Conservation (phyloP, 2,329 filamentous ascomycete genomes). For the Colletotrichum somersetense region DNA sequence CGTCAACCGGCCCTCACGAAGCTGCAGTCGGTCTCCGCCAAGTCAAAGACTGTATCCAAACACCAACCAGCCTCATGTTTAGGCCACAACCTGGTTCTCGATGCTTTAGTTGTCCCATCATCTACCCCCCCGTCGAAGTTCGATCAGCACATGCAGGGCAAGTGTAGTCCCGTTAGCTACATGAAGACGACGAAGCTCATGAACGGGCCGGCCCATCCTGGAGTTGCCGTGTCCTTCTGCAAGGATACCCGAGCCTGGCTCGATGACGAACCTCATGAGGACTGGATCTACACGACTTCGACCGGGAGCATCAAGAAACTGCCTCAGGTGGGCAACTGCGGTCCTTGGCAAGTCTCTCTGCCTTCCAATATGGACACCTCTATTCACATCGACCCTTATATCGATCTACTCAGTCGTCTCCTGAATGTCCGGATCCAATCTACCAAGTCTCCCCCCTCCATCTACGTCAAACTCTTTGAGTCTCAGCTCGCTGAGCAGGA, state of each 20-base stretch:
- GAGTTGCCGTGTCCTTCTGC: background rate
- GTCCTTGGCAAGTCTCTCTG: background rate
- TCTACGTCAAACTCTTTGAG: background rate
- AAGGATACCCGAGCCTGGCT: background rate
- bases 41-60: background rate
- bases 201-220: background rate
- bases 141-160: background rate
- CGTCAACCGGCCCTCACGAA: background rate
- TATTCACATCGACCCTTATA: background rate
- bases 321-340: background rate
- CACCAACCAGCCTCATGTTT: background rate
- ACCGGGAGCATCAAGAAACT: background rate
- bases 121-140: background rate
- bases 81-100: background rate
- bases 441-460: background rate
- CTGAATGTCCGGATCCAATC: background rate
- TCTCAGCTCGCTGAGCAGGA: background rate
- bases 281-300: background rate
- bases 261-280: background rate
- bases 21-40: background rate
- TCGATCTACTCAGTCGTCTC: background rate
- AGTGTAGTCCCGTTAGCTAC: background rate
- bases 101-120: background rate
- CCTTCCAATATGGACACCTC: background rate
- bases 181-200: background rate